phyloP scores from a whole-genome alignment of 352 stramenopile genomes.

The Pythium myriotylum region DNA sequence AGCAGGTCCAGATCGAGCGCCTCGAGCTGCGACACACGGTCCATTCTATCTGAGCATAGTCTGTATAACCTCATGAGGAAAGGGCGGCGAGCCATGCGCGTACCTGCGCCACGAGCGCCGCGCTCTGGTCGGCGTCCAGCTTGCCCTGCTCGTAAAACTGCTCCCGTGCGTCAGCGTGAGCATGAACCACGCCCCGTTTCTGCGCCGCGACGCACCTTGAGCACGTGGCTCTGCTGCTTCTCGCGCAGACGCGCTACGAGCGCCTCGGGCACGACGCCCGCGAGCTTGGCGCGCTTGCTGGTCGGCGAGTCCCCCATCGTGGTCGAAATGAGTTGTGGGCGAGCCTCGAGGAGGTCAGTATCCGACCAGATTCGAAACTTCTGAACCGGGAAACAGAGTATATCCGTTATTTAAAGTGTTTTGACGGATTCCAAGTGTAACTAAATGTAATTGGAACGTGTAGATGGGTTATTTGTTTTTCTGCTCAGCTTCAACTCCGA shows the following conservation, averaged over 20 bases:
- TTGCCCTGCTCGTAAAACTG: slow-evolving; percentile 74
- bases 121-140: slow-evolving; percentile 42
- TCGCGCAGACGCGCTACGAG: slow-evolving; percentile 28
- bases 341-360: too few relatives aligned
- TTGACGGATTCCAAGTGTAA: too few relatives aligned
- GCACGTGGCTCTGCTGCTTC: slow-evolving; percentile 68
- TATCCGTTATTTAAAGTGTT: too few relatives aligned
- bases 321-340: too few relatives aligned
- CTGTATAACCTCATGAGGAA: neutral
- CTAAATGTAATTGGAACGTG: too few relatives aligned
- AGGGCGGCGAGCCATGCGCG: neutral
- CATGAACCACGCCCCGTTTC: neutral
- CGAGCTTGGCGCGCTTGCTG: slow-evolving; percentile 30
- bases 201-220: slow-evolving; percentile 42
- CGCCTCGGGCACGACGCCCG: slow-evolving; percentile 21
- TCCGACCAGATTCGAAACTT: too few relatives aligned
- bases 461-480: too few relatives aligned
- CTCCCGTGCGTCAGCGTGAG: neutral
- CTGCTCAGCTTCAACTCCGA: too few relatives aligned
- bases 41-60: too few relatives aligned
- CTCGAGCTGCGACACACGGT: slow-evolving; percentile 64
- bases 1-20: slow-evolving; percentile 66
- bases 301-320: slow-evolving; percentile 15
- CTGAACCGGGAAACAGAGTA: too few relatives aligned
- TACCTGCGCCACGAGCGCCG: slow-evolving; percentile 54